Conservation (phyloP, 2,329 filamentous ascomycete genomes). For the Talaromyces sp. region DNA sequence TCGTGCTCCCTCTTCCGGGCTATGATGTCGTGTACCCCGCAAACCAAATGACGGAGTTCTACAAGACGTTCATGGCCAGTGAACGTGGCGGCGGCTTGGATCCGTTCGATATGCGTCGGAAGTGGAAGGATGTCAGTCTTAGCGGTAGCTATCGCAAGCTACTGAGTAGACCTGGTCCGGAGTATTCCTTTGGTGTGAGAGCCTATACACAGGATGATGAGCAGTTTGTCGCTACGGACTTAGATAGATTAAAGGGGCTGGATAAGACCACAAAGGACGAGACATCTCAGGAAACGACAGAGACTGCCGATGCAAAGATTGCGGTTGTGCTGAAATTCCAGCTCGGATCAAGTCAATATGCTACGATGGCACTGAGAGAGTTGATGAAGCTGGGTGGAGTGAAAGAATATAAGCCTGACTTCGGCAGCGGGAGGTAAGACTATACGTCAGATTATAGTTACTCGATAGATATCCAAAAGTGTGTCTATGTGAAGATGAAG, state of each 20-base stretch:
- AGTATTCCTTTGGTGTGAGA: slow-evolving; percentile 65
- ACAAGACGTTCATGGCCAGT: slow-evolving; percentile 78
- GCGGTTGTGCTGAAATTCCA: slow-evolving; percentile 70
- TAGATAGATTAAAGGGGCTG: slow-evolving; percentile 60
- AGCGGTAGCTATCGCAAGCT: slow-evolving; percentile 85
- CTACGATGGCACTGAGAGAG: slow-evolving; percentile 77
- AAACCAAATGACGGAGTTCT: slow-evolving; percentile 80
- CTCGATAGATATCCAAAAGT: background rate
- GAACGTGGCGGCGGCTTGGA: slow-evolving; percentile 73
- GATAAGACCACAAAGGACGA: slow-evolving; percentile 32
- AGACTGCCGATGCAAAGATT: slow-evolving; percentile 47
- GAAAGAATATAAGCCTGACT: slow-evolving; percentile 61
- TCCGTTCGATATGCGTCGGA: slow-evolving; percentile 80
- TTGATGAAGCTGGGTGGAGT: slow-evolving; percentile 66
- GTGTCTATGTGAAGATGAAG: background rate
- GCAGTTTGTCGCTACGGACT: slow-evolving; percentile 84
- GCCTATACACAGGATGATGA: slow-evolving; percentile 63
- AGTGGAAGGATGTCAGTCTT: slow-evolving; percentile 81
- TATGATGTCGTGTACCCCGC: slow-evolving; percentile 82
- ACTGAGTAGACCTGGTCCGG: slow-evolving; percentile 64
- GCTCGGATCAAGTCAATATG: slow-evolving; percentile 75
- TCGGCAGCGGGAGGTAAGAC: slow-evolving; percentile 42
- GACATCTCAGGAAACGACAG: slow-evolving; percentile 6
- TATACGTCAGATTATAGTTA: background rate
- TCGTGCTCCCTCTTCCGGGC: slow-evolving; percentile 89